Evolutionary conservation across 176 grass and related monocot species (phyloP).

Genomic region (Typha latifolia): DNA sequence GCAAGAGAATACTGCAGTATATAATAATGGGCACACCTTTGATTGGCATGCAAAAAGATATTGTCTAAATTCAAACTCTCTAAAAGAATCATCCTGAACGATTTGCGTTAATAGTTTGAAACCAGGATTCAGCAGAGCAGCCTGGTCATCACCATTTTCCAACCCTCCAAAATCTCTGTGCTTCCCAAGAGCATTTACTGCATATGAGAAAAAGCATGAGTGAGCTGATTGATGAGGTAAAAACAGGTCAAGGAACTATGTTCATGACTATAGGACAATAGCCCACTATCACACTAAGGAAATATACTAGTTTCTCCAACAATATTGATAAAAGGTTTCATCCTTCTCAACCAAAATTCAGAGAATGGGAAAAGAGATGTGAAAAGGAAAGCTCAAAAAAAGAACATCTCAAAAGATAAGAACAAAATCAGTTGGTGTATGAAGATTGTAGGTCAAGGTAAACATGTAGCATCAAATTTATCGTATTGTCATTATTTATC

Average conservation of each 20-base stretch:
- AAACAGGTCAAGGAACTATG: neutral
- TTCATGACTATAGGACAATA: no score
- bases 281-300: no score
- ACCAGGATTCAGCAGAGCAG: constrained; percentile 77
- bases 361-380: constrained; percentile 9
- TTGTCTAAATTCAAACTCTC: constrained; percentile 98
- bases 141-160: constrained; percentile 89
- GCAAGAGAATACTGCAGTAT: neutral
- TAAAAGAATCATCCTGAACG: constrained; percentile 79
- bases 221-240: constrained; percentile 5
- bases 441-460: neutral
- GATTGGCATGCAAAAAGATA: constrained; percentile 98
- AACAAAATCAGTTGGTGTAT: neutral
- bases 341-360: neutral
- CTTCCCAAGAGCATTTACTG: constrained; percentile 69
- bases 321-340: no score
- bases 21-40: constrained; percentile 48
- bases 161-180: constrained; percentile 93
- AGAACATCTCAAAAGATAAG: neutral
- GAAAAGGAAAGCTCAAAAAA: neutral
- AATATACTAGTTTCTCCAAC: no score
- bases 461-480: neutral
- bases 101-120: constrained; percentile 85
- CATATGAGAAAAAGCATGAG: constrained; percentile 8
- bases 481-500: no score